These are phyloP conservation scores for Schizosaccharomyces versatilis DNA, from an alignment of 1,139 yeast species.

Conservation along the genomic window DNA sequence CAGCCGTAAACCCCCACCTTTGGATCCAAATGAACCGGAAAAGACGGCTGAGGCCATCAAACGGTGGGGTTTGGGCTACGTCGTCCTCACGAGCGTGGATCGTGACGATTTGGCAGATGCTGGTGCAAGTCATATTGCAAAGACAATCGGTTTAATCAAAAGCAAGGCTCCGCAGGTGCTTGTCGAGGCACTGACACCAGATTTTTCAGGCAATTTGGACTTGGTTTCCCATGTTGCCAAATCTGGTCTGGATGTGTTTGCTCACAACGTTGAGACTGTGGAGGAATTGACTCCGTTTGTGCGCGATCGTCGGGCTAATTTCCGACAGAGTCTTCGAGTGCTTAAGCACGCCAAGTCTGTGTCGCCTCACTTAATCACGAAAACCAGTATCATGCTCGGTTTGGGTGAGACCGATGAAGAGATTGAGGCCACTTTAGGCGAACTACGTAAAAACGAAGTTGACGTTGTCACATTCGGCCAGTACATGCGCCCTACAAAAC, in stretches of 20 bases:
- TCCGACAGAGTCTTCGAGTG: slow-evolving; percentile 65
- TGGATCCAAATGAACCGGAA: slow-evolving; percentile 93
- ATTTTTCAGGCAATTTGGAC: slow-evolving; percentile 71
- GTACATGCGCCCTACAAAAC: slow-evolving; percentile 89
- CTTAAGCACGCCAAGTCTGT: slow-evolving; percentile 58
- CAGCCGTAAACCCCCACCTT: slow-evolving; percentile 59
- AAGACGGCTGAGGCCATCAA: slow-evolving; percentile 94
- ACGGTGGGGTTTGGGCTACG: slow-evolving; percentile 97
- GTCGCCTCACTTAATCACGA: slow-evolving; percentile 59
- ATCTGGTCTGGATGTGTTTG: slow-evolving; percentile 86
- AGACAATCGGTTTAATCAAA: slow-evolving; percentile 68
- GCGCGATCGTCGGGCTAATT: slow-evolving; percentile 90
- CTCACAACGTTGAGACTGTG: slow-evolving; percentile 92
- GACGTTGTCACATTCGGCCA: slow-evolving; percentile 98
- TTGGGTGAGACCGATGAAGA: slow-evolving; percentile 92
- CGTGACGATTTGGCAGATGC: slow-evolving; percentile 89
- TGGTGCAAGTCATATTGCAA: slow-evolving; percentile 76
- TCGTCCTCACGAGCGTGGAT: slow-evolving; percentile 90
- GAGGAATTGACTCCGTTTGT: slow-evolving; percentile 87
- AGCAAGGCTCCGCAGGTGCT: slow-evolving; percentile 72
- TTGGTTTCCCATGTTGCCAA: slow-evolving; percentile 62
- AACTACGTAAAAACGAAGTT: slow-evolving; percentile 52
- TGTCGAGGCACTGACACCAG: slow-evolving; percentile 88
- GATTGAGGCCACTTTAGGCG: slow-evolving; percentile 41
- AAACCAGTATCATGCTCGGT: slow-evolving; percentile 90